Conservation (phyloP, 1,139 yeast genomes). For the Zygoascus sp. region DNA sequence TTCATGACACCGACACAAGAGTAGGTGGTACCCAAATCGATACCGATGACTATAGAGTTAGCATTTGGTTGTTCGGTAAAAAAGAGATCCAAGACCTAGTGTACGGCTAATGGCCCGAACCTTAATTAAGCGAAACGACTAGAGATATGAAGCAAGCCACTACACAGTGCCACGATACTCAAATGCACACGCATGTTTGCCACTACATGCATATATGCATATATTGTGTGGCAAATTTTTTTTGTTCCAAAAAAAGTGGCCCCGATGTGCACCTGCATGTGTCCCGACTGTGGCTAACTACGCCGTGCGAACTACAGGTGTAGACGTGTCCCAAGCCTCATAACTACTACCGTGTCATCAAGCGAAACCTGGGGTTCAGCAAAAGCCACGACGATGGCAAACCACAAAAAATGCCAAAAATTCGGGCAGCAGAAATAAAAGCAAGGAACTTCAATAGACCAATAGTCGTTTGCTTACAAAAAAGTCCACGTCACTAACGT, state of each 20-base stretch:
- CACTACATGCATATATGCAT: not conserved
- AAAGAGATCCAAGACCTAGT: no score
- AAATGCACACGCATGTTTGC: not conserved
- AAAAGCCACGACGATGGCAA: not conserved
- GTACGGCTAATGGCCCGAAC: not conserved
- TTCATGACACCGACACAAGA: slow-evolving; percentile 95
- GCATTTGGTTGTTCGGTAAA: not conserved
- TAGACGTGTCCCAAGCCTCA: not conserved
- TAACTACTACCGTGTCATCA: not conserved
- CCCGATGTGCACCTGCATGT: not conserved
- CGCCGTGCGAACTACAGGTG: not conserved
- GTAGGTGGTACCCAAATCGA: slow-evolving; percentile 85
- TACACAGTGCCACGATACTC: not conserved
- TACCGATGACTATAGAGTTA: slow-evolving; percentile 54
- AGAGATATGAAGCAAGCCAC: not conserved
- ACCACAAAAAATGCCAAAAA: no score
- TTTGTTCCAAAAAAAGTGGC: no score
- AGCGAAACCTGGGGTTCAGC: not conserved
- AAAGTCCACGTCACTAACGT: not conserved
- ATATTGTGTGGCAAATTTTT: no score
- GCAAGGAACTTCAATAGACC: not conserved
- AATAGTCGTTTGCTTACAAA: not conserved
- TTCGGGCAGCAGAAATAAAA: not conserved
- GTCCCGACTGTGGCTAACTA: no score
- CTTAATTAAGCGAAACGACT: slow-evolving; percentile 6